Conservation (phyloP, 179 eudicot species). For the Patellifolia procumbens region DNA sequence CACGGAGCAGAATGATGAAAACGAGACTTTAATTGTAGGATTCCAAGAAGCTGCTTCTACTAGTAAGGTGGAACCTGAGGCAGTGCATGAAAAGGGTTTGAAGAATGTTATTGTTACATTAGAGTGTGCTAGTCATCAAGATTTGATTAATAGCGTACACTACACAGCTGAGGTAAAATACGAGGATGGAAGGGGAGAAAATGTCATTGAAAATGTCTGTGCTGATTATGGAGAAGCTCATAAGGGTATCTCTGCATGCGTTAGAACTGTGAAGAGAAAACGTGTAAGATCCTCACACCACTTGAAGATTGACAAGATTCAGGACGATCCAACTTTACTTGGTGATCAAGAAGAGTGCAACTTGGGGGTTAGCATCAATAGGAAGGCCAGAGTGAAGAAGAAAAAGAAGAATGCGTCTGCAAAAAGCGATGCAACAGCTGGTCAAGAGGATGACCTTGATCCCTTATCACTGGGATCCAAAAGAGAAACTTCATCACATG, state of each 20-base stretch:
- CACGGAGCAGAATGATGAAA: constrained; percentile 14
- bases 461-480: not conserved
- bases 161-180: not conserved
- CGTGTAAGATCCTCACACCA: constrained; percentile 16
- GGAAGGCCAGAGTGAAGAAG: constrained; percentile 25
- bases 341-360: constrained; percentile 4
- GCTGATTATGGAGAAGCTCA: constrained; percentile 5
- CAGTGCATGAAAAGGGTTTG: constrained; percentile 1
- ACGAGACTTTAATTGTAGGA: constrained; percentile 6
- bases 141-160: constrained; percentile 1
- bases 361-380: not conserved
- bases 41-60: constrained; percentile 3
- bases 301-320: constrained; percentile 11
- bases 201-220: not conserved
- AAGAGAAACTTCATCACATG: constrained; percentile 7
- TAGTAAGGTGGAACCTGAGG: constrained; percentile 3
- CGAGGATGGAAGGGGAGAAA: not conserved
- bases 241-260: not conserved
- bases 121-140: not conserved
- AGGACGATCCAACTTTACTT: not conserved
- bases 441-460: constrained; percentile 23
- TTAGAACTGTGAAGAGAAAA: constrained; percentile 22
- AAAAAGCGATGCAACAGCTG: constrained; percentile 13
- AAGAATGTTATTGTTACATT: constrained; percentile 3
- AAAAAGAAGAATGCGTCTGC: constrained; percentile 5